phyloP scores from a whole-genome alignment of 768 basidiomycete genomes.

The Russula griseocarnosa region DNA sequence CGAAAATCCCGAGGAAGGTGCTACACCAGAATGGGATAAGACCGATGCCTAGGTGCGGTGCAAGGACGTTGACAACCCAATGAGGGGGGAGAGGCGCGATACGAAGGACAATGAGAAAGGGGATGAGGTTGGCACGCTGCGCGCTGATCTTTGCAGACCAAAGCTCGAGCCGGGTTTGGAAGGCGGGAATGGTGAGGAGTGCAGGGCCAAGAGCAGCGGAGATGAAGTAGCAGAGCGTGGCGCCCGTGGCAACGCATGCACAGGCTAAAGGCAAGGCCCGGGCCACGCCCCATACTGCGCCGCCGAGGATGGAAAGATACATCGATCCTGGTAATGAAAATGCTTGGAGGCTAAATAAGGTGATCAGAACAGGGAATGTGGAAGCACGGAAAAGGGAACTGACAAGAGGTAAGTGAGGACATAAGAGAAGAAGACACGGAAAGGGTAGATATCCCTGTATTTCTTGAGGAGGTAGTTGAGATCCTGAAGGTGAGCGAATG shows the following conservation, averaged over 20 bases:
- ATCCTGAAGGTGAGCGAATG: conserved; percentile 80
- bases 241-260: conserved; percentile 86
- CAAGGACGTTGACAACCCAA: conserved; percentile 92
- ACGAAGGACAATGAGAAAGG: conserved; percentile 90
- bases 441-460: conserved; percentile 85
- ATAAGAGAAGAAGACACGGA: conserved; percentile 82
- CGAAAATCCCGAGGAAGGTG: conserved; percentile 87
- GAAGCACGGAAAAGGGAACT: conserved; percentile 35
- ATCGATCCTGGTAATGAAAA: conserved; percentile 96
- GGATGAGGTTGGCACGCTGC: conserved; percentile 81
- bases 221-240: conserved; percentile 87
- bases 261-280: conserved; percentile 87
- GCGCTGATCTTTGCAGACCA: conserved; percentile 76
- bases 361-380: conserved; percentile 15
- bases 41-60: conserved; percentile 88
- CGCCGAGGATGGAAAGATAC: conserved; percentile 95
- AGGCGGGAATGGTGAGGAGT: conserved; percentile 79
- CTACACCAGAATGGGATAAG: conserved; percentile 83
- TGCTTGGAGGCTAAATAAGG: conserved; percentile 75
- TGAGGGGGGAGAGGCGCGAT: conserved; percentile 94
- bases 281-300: conserved; percentile 91
- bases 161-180: conserved; percentile 74
- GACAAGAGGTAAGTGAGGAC: conserved; percentile 90
- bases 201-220: conserved; percentile 91
- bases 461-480: conserved; percentile 86